Evolutionary conservation across 2,329 filamentous ascomycete genomes (phyloP).

Genomic region (Cladosporium sp.): DNA sequence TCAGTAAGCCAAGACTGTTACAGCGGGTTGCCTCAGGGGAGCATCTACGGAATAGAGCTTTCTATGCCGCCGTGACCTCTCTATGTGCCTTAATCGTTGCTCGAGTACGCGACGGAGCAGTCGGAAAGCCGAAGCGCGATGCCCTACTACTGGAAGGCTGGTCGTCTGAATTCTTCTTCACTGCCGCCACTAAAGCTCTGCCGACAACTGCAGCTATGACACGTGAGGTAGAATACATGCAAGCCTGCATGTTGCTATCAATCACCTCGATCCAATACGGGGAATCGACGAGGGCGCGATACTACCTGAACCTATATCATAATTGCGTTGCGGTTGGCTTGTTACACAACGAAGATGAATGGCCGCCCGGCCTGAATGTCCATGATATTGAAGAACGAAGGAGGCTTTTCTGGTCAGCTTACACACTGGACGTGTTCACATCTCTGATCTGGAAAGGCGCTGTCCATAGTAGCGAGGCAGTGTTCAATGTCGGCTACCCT

Average conservation of each 20-base stretch:
- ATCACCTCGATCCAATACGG: constrained; percentile 49
- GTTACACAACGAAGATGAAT: constrained; percentile 48
- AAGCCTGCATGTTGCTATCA: constrained; percentile 40
- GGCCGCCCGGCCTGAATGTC: constrained; percentile 41
- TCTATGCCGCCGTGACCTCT: not conserved
- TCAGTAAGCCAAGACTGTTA: constrained; percentile 40
- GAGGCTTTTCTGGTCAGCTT: constrained; percentile 53
- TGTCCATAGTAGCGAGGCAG: constrained; percentile 42
- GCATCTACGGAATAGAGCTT: not conserved
- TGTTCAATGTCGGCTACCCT: constrained; percentile 27
- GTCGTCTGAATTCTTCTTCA: constrained; percentile 37
- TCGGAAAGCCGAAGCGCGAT: constrained; percentile 32
- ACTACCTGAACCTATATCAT: constrained; percentile 46
- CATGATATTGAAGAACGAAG: constrained; percentile 47
- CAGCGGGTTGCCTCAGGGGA: not conserved
- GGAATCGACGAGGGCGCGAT: constrained; percentile 43
- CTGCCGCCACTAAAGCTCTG: constrained; percentile 21
- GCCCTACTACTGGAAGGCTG: constrained; percentile 25
- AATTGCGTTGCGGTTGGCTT: constrained; percentile 43
- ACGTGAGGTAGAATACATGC: not conserved
- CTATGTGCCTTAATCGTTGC: constrained; percentile 43
- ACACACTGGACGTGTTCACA: constrained; percentile 52
- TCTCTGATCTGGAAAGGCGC: constrained; percentile 49
- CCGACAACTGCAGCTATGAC: not conserved
- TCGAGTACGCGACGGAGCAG: constrained; percentile 44